Percentiles rank a stretch among this genome's conserved stretches.
phyloP scores from a whole-genome alignment of 176 grass and related monocot species.

The Elaeis guineensis region DNA sequence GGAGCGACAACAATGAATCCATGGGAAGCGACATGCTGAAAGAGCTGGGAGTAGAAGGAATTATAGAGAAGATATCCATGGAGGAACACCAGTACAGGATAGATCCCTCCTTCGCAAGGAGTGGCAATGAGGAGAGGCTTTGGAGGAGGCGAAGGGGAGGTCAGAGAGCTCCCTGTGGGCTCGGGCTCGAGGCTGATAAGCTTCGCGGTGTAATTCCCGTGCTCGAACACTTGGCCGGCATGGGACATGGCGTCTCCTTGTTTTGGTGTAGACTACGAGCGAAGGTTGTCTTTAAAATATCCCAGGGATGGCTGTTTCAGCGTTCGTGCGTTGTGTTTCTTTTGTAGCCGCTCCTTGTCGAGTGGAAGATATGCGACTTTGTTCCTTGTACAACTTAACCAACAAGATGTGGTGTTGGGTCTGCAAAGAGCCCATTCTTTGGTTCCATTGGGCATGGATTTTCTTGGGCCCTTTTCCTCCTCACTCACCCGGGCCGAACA shows the following conservation, averaged over 20 bases:
- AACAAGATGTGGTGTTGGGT: no score
- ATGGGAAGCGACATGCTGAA: constrained; percentile 69
- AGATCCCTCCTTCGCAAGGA: constrained; percentile 50
- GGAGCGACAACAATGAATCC: constrained; percentile 61
- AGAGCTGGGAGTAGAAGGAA: constrained; percentile 86
- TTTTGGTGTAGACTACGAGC: neutral
- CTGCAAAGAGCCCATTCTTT: no score
- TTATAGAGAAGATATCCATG: constrained; percentile 66
- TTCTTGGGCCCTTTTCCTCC: no score
- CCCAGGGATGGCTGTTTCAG: no score
- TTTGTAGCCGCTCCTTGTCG: constrained; percentile 9
- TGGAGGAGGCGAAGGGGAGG: constrained; percentile 20
- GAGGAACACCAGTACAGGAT: constrained; percentile 68
- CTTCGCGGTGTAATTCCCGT: constrained; percentile 9
- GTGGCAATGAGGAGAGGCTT: constrained; percentile 58
- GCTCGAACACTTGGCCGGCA: constrained; percentile 9
- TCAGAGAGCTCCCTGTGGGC: neutral
- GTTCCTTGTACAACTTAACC: no score
- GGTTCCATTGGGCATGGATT: no score
- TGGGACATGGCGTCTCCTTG: constrained; percentile 1
- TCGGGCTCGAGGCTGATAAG: constrained; percentile 15
- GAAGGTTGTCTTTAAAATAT: no score
- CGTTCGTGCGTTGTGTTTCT: neutral
- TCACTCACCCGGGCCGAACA: no score
- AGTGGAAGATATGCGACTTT: constrained; percentile 11